Base-by-base conservation (phyloP, 2,329 filamentous ascomycete species). In the Alternaria triticina region DNA sequence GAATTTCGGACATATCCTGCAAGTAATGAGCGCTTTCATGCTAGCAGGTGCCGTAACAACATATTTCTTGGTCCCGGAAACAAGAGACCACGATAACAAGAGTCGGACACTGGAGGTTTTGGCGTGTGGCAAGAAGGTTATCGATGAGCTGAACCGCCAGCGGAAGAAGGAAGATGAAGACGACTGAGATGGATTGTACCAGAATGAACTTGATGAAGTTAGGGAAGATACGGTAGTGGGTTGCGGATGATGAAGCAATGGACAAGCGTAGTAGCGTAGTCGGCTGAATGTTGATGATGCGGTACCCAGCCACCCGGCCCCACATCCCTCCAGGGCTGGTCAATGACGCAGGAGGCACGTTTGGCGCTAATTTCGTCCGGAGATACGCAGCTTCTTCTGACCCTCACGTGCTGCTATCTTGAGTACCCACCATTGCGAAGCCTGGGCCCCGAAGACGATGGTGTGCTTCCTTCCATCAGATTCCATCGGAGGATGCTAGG, bases 21-120 rank as follows among this genome's bases (percentile, higher is more conserved):
- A 76, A 40, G 73, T 76, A 5, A 77, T 78, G 75, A 74, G 74
- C 36, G 74, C 72, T 1, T 78, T 78, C 59, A 77, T 77, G 75
- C 62, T 77, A 3, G 74, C 72, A 2, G 76, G 76, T 11, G 75
- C 76, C 6, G 63, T 76, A 15, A 72, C 72, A 12, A 78, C 76
- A 27, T 71, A 71, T 57, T 78, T 74, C 33, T 51, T 77, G 13
- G 73, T 78, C 0, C 76, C 75, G 3, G 76, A 78, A 52, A 78
- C 75, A 13, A 67, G 76, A 33, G 74, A 76, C 54, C 71, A 71
- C 47, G 74, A 77, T 25, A 75, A 76, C 22, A 76, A 74, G 62
- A 75, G 73, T 62, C 57, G 75, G 17, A 78, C 72, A 9, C 59
- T 78, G 56, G 75, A 78, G 64, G 70, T 76, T 2, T 50, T 78